Conservation (phyloP, 2,329 filamentous ascomycete species). For the Ophiostoma quercus region DNA sequence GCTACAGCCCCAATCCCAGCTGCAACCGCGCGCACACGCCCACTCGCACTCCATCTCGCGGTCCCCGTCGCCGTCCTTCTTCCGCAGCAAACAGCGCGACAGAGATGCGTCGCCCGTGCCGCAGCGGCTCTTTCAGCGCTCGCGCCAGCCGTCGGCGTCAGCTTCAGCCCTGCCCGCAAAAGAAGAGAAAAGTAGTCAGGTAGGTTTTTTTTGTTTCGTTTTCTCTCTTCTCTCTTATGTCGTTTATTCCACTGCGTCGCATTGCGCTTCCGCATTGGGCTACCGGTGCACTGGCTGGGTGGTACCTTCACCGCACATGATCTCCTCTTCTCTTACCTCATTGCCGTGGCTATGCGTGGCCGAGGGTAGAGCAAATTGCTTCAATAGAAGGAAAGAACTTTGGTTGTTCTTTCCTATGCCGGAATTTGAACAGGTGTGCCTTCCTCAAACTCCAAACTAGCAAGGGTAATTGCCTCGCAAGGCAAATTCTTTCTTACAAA, state of each 20-base stretch:
- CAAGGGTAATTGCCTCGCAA: slow-evolving; percentile 1
- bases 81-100: slow-evolving; percentile 4
- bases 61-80: slow-evolving; percentile 14
- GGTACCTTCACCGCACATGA: not conserved
- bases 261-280: slow-evolving; percentile 1
- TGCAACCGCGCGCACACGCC: not conserved
- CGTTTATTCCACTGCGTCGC: not conserved
- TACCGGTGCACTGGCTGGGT: slow-evolving; percentile 5
- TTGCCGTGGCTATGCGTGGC: slow-evolving; percentile 5
- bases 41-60: not conserved
- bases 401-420: not conserved
- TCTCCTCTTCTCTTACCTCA: not conserved
- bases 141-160: not conserved
- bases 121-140: slow-evolving; percentile 11
- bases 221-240: not conserved
- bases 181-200: not conserved
- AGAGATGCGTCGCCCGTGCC: slow-evolving; percentile 5
- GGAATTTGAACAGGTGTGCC: not conserved
- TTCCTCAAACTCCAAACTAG: not conserved
- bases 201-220: not conserved
- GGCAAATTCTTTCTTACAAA: not conserved
- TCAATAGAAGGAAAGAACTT: not conserved
- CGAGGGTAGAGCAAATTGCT: not conserved
- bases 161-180: not conserved
- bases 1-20: not conserved